Percentiles rank a stretch among this genome's conserved stretches.
Evolutionary conservation across 1,284 basidiomycete species (phyloP).

Genomic region (Exobasidium cylindrosporum): DNA sequence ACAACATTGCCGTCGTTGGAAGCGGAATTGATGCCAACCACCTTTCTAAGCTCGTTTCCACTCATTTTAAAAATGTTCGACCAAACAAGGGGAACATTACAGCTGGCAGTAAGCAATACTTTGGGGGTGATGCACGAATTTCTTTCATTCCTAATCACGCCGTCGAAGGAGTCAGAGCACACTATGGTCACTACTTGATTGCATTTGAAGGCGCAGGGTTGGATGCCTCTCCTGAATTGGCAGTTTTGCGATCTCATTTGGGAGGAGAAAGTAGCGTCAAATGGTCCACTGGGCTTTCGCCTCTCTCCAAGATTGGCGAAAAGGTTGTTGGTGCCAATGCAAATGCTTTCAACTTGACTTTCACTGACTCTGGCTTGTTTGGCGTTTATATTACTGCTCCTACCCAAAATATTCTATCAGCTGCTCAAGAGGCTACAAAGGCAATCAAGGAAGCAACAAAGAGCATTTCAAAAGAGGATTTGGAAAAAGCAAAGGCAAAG

Average conservation of each 20-base stretch:
- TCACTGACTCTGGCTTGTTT: constrained; percentile 48
- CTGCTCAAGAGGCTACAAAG: constrained; percentile 34
- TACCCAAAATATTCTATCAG: constrained; percentile 21
- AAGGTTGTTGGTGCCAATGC: constrained; percentile 34
- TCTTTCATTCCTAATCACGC: constrained; percentile 45
- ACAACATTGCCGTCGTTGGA: constrained; percentile 52
- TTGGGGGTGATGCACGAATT: constrained; percentile 51
- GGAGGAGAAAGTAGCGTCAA: constrained; percentile 51
- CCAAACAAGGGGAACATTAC: constrained; percentile 22
- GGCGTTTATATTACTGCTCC: constrained; percentile 50
- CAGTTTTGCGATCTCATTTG: constrained; percentile 49
- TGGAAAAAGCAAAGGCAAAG: constrained; percentile 45
- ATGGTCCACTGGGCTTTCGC: constrained; percentile 48
- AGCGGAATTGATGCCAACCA: constrained; percentile 40
- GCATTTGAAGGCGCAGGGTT: constrained; percentile 47
- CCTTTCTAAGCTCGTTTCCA: constrained; percentile 39
- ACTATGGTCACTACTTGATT: constrained; percentile 49
- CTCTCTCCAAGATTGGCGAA: constrained; percentile 34
- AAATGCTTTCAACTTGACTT: constrained; percentile 47
- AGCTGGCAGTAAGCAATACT: constrained; percentile 42
- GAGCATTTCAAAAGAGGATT: constrained; percentile 33
- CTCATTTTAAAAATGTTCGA: constrained; percentile 37
- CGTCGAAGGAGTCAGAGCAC: constrained; percentile 32
- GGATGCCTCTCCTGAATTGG: constrained; percentile 33
- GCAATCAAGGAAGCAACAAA: constrained; percentile 45